Base-by-base conservation (phyloP, 2,329 filamentous ascomycete genomes). In the Aspergillus quadrilineatus region DNA sequence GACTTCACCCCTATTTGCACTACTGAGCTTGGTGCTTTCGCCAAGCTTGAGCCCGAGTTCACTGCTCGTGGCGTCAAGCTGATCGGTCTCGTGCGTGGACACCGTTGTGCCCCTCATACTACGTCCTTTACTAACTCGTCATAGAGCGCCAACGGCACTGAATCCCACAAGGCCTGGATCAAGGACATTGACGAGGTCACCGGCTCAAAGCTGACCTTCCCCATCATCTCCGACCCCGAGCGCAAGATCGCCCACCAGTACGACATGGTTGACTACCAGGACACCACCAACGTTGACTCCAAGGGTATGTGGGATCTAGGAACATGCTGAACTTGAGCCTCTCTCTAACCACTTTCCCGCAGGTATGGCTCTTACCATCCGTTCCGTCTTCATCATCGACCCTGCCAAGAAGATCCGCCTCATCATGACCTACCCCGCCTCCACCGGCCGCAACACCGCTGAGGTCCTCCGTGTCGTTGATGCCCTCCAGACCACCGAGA, bases 1-100 rank as follows among this genome's bases (percentile, higher is more conserved):
- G 92, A 97, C 79, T 97, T 90, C 82, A 97, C 92, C 5, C 92
- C 92, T 61, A 92, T 96, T 60, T 97, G 92, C 83, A 97, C 92
- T 68, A 97, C 92, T 56, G 92, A 97, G 82, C 88, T 97, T 61
- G 92, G 92, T 65, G 92, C 92, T 63, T 96, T 97, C 71, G 90
- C 92, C 69, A 94, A 93, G 80, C 85, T 97, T 62, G 87, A 92
- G 80, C 85, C 87, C 68, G 92, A 97, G 78, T 97, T 97, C 79
- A 83, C 85, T 73, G 90, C 89, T 80, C 88, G 92, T 67, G 86
- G 86, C 66, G 90, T 93, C 69, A 93, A 96, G 86, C 85, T 96
- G 77, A 93, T 97, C 67, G 92, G 92, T 56, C 84, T 97, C 64
- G 79, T 80, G 69, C 53, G 74, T 66, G 6, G 14, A 39, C 22